Percentiles rank a stretch among this genome's conserved stretches.
Conservation (phyloP, 768 basidiomycete species). For the Kwoniella heveanensis region DNA sequence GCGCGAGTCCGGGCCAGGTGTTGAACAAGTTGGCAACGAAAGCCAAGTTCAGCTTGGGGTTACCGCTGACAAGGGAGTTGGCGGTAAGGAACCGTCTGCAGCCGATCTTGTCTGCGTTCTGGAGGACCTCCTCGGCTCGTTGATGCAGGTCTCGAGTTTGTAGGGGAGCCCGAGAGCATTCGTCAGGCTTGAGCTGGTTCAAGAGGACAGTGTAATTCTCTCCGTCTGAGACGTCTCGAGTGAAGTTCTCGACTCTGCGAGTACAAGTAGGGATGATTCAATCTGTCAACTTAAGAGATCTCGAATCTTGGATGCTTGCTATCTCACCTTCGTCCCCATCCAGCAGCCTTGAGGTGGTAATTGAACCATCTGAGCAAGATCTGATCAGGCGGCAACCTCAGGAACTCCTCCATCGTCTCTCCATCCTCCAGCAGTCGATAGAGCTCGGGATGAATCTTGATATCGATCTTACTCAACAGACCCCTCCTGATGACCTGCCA, state of each 20-base stretch:
- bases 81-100: conserved; percentile 95
- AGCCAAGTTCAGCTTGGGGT: conserved; percentile 88
- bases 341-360: conserved; percentile 93
- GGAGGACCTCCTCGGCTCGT: conserved; percentile 87
- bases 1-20: conserved; percentile 90
- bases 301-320: too few species aligned
- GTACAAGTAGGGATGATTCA: too few species aligned
- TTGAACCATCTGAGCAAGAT: conserved; percentile 99
- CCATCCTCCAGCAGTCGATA: conserved; percentile 95
- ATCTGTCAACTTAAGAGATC: too few species aligned
- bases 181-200: conserved; percentile 90
- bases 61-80: conserved; percentile 86
- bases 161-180: conserved; percentile 87
- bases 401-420: conserved; percentile 93
- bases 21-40: conserved; percentile 99
- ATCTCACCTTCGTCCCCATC: conserved; percentile 77
- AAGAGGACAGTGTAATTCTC: conserved; percentile 97
- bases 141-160: conserved; percentile 78
- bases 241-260: conserved; percentile 90
- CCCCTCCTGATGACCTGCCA: conserved; percentile 98
- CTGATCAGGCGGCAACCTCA: conserved; percentile 92
- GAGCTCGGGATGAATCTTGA: conserved; percentile 95
- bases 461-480: conserved; percentile 89
- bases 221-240: conserved; percentile 92
- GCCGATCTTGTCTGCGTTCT: conserved; percentile 89